Percentiles rank a stretch among this genome's conserved stretches.
phyloP scores from a whole-genome alignment of 345 rosid genomes.

The Brassica nigra region DNA sequence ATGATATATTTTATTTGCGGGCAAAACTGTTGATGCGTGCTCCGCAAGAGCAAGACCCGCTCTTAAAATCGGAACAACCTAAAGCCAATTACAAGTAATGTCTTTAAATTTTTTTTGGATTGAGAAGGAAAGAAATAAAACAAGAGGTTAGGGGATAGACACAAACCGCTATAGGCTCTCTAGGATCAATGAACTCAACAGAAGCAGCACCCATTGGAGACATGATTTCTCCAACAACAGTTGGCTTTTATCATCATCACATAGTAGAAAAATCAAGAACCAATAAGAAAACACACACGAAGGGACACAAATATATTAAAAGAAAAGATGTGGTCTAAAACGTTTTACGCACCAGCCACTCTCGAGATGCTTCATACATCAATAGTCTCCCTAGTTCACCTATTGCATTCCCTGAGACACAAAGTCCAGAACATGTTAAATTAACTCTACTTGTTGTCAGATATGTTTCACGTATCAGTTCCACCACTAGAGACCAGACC shows the following conservation, averaged over 20 bases:
- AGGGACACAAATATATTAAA: not conserved
- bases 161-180: constrained; percentile 83
- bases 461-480: not conserved
- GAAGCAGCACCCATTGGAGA: constrained; percentile 84
- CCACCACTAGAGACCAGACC: not conserved
- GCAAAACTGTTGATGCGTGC: constrained; percentile 81
- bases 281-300: not conserved
- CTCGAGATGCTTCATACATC: constrained; percentile 88
- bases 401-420: constrained; percentile 67
- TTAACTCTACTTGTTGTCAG: not conserved
- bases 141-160: constrained; percentile 25
- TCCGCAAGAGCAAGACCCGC: constrained; percentile 95
- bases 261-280: not conserved
- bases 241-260: constrained; percentile 53
- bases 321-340: constrained; percentile 3
- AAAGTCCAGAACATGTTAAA: not conserved
- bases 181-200: constrained; percentile 90
- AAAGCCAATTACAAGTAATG: constrained; percentile 15
- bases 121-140: not conserved
- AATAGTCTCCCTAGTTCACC: constrained; percentile 92
- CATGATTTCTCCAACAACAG: constrained; percentile 79
- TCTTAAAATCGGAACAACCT: constrained; percentile 91
- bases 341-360: constrained; percentile 70
- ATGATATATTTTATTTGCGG: constrained; percentile 80
- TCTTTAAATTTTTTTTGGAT: not conserved